A percentile compares a stretch with the other conserved stretches of the same genome.
Conservation (phyloP, 371 early-diverging fungal genomes). For the Mortierella sp. region DNA sequence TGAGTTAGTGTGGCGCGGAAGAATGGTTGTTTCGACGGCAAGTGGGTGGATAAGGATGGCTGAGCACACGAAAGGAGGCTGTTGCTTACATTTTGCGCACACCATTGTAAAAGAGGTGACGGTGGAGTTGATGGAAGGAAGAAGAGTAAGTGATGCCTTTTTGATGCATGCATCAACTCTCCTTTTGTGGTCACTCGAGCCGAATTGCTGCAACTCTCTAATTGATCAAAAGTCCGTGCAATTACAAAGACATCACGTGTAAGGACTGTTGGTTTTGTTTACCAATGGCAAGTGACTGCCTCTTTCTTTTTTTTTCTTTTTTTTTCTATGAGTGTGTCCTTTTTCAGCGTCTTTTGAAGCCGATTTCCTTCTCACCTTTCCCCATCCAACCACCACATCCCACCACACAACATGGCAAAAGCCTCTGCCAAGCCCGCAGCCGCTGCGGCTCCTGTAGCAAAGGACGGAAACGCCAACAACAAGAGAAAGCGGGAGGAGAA, state of each 20-base stretch:
- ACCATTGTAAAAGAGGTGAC: slow-evolving; percentile 27
- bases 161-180: background rate
- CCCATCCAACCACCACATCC: slow-evolving; percentile 1
- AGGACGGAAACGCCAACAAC: slow-evolving; percentile 27
- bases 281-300: slow-evolving; percentile 17
- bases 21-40: background rate
- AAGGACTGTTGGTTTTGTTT: slow-evolving; percentile 9
- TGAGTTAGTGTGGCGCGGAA: background rate
- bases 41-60: background rate
- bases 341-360: background rate
- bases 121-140: background rate
- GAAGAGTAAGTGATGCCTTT: background rate
- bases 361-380: slow-evolving; percentile 3
- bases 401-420: slow-evolving; percentile 49
- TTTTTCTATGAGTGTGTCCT: slow-evolving; percentile 5
- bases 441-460: slow-evolving; percentile 27
- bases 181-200: background rate
- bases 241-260: background rate
- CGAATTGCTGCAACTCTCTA: background rate
- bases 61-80: background rate
- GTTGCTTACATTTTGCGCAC: slow-evolving; percentile 47
- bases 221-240: background rate
- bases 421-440: slow-evolving; percentile 43
- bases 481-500: slow-evolving; percentile 58
- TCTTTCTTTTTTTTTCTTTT: slow-evolving; percentile 29